Evolutionary conservation across 2,329 filamentous ascomycete genomes (phyloP).

Genomic region (Ascochyta fabae): DNA sequence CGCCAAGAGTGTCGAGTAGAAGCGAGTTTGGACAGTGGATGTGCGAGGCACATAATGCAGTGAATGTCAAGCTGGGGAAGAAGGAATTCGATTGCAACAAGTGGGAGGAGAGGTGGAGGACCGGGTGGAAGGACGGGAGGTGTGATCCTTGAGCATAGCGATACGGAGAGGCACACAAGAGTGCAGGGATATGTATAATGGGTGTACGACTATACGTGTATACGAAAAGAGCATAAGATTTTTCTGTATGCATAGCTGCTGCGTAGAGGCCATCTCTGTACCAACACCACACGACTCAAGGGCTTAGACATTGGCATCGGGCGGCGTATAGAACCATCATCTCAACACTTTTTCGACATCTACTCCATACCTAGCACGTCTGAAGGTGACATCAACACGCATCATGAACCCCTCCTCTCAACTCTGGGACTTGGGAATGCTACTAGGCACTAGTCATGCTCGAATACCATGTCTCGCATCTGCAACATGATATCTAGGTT

Average conservation of each 20-base stretch:
- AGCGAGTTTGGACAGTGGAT: conserved; percentile 82
- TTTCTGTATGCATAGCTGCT: neutral
- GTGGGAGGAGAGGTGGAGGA: conserved; percentile 96
- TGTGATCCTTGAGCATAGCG: conserved; percentile 58
- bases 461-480: conserved; percentile 1
- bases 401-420: neutral
- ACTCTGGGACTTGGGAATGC: neutral
- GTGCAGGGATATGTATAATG: neutral
- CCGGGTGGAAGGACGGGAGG: conserved; percentile 78
- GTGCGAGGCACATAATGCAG: conserved; percentile 85
- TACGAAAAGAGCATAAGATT: neutral
- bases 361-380: neutral
- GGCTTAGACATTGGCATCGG: conserved; percentile 19
- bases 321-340: conserved; percentile 11
- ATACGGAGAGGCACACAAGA: neutral
- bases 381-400: neutral
- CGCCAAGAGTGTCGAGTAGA: conserved; percentile 64
- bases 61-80: conserved; percentile 91
- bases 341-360: neutral
- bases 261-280: conserved; percentile 1
- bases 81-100: conserved; percentile 82
- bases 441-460: neutral
- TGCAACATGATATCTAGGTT: conserved; percentile 10
- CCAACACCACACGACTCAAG: neutral
- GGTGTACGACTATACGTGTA: conserved; percentile 7